A percentile compares a stretch with the other conserved stretches of the same genome.
Conservation (phyloP, 2,329 filamentous ascomycete species). For the Graphilbum fragrans region DNA sequence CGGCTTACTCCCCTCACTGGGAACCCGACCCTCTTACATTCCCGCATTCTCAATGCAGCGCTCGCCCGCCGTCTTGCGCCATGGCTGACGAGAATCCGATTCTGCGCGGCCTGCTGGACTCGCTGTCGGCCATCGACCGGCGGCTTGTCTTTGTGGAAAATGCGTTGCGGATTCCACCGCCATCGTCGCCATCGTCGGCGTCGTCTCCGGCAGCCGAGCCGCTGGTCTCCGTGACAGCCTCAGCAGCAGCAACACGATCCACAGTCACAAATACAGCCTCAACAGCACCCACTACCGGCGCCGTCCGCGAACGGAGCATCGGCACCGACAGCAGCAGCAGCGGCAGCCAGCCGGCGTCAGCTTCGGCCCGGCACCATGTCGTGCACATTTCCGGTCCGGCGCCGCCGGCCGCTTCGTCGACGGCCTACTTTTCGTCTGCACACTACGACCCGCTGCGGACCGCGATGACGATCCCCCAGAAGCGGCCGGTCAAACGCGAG, state of each 20-base stretch:
- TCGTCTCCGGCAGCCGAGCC: neutral
- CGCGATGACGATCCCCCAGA: too few relatives aligned
- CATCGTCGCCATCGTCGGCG: neutral
- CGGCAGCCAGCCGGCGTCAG: too few relatives aligned
- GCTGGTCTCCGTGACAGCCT: neutral
- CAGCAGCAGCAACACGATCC: neutral
- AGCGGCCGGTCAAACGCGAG: neutral
- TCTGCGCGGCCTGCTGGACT: conserved; percentile 13
- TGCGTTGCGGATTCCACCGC: conserved; percentile 7
- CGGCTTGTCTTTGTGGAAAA: conserved; percentile 18
- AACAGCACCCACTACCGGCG: neutral
- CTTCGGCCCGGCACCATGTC: too few relatives aligned
- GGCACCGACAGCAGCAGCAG: neutral
- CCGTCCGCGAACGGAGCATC: neutral
- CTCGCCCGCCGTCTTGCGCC: neutral
- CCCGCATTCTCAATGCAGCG: too few relatives aligned
- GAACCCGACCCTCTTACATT: too few relatives aligned
- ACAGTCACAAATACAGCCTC: neutral
- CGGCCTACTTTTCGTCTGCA: neutral
- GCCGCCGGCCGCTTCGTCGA: neutral
- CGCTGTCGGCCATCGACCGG: conserved; percentile 17
- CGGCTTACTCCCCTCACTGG: too few relatives aligned
- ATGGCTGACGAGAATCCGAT: conserved; percentile 8
- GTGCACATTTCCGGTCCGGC: neutral
- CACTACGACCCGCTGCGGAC: neutral